phyloP scores from a whole-genome alignment of 768 basidiomycete species.

The Mrakia hoshinonis region DNA sequence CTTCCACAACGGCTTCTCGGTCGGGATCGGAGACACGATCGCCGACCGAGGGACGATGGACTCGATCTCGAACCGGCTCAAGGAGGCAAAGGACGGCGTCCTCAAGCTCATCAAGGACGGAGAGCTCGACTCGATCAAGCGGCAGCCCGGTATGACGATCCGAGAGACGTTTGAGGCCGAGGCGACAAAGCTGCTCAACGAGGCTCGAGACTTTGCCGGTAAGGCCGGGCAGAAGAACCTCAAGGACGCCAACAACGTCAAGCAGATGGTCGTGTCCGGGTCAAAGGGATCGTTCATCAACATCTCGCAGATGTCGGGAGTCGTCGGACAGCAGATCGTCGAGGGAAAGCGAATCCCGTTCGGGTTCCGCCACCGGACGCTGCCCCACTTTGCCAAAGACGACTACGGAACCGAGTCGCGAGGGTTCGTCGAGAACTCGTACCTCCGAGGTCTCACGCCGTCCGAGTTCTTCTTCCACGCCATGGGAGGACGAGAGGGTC shows the following conservation, averaged over 20 bases:
- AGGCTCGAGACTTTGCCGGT: constrained; percentile 90
- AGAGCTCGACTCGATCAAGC: constrained; percentile 74
- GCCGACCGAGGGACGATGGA: constrained; percentile 83
- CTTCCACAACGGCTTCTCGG: constrained; percentile 97
- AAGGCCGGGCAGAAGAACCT: constrained; percentile 92
- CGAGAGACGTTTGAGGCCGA: constrained; percentile 94
- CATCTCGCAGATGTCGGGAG: constrained; percentile 99
- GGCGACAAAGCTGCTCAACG: constrained; percentile 82
- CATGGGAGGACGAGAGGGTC: constrained; percentile 97
- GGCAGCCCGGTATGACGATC: constrained; percentile 95
- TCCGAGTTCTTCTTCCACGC: constrained; percentile 99
- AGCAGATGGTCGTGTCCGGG: constrained; percentile 99
- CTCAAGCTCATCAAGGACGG: constrained; percentile 69
- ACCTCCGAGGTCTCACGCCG: constrained; percentile 87
- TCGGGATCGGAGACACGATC: constrained; percentile 97
- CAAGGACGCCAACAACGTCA: constrained; percentile 99
- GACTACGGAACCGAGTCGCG: constrained; percentile 96
- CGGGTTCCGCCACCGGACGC: constrained; percentile 89
- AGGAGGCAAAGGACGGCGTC: constrained; percentile 72
- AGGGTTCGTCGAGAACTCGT: constrained; percentile 98
- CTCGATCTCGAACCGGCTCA: constrained; percentile 72
- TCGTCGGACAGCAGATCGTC: constrained; percentile 96
- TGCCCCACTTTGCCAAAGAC: constrained; percentile 97
- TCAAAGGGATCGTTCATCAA: constrained; percentile 97
- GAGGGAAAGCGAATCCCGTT: constrained; percentile 98